Conservation (phyloP, 805 yeast species). For the Komagataella kurtzmanii region DNA sequence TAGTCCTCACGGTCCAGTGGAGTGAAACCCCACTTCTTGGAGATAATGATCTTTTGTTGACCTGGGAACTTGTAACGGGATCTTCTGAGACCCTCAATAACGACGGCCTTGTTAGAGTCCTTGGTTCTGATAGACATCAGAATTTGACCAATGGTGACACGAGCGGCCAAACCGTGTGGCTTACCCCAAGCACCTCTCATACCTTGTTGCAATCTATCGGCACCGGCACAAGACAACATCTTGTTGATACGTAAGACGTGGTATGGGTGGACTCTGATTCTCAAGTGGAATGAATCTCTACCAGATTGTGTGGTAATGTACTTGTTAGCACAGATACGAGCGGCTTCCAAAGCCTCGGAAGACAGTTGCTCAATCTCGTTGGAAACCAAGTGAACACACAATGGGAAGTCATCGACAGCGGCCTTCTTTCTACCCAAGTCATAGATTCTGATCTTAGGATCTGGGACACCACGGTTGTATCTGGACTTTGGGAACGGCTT, state of each 20-base stretch:
- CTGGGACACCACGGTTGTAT: slow-evolving; percentile 99
- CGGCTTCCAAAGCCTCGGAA: slow-evolving; percentile 99
- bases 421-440: slow-evolving; percentile 99
- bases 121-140: slow-evolving; percentile 96
- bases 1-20: slow-evolving; percentile 96
- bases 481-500: slow-evolving; percentile 99
- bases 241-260: slow-evolving; percentile 99
- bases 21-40: slow-evolving; percentile 99
- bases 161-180: slow-evolving; percentile 99
- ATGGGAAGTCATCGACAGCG: slow-evolving; percentile 97
- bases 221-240: slow-evolving; percentile 99
- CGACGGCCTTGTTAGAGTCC: slow-evolving; percentile 95
- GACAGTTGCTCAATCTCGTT: slow-evolving; percentile 99
- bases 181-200: slow-evolving; percentile 99
- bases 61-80: slow-evolving; percentile 99
- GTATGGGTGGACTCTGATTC: slow-evolving; percentile 99
- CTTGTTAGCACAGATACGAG: slow-evolving; percentile 99
- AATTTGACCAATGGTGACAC: slow-evolving; percentile 97
- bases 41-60: slow-evolving; percentile 97
- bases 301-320: slow-evolving; percentile 96
- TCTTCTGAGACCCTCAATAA: slow-evolving; percentile 98
- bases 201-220: slow-evolving; percentile 99
- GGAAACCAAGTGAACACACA: slow-evolving; percentile 98
- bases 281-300: slow-evolving; percentile 99
- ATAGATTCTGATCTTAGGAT: slow-evolving; percentile 97